These are phyloP conservation scores for Chrysanthemum seticuspe DNA, from an alignment of 129 eudicot genomes.

Conservation along the genomic window DNA sequence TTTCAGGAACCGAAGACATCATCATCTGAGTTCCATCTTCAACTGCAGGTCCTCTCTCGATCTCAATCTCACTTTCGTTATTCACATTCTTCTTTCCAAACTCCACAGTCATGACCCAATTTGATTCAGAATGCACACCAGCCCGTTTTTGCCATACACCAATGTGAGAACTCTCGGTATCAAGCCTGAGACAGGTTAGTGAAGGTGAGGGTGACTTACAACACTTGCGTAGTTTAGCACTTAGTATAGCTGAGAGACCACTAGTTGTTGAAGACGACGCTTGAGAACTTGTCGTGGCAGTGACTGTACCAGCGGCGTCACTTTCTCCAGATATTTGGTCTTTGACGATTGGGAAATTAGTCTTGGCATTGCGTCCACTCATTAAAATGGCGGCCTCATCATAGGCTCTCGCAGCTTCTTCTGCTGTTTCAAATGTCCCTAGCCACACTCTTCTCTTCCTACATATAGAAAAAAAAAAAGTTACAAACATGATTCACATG, in stretches of 20 bases:
- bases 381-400: conserved; percentile 87
- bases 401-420: conserved; percentile 92
- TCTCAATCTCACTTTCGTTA: not conserved
- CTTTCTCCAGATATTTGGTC: conserved; percentile 3
- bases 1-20: conserved; percentile 2
- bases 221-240: conserved; percentile 67
- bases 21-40: conserved; percentile 12
- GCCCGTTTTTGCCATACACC: conserved; percentile 97
- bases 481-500: not conserved
- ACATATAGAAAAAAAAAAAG: not conserved
- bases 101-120: conserved; percentile 94
- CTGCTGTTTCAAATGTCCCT: conserved; percentile 94
- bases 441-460: conserved; percentile 98
- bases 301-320: not conserved
- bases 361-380: conserved; percentile 91
- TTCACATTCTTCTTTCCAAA: conserved; percentile 52
- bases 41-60: not conserved
- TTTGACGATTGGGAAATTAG: conserved; percentile 64
- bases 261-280: conserved; percentile 26
- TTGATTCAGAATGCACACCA: conserved; percentile 65
- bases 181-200: conserved; percentile 86
- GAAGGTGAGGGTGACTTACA: conserved; percentile 84
- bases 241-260: conserved; percentile 58
- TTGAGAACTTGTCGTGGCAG: not conserved
- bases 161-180: conserved; percentile 79